Evolutionary conservation across 1,139 yeast species (phyloP).

Genomic region (Trichomonascaceae sp.): DNA sequence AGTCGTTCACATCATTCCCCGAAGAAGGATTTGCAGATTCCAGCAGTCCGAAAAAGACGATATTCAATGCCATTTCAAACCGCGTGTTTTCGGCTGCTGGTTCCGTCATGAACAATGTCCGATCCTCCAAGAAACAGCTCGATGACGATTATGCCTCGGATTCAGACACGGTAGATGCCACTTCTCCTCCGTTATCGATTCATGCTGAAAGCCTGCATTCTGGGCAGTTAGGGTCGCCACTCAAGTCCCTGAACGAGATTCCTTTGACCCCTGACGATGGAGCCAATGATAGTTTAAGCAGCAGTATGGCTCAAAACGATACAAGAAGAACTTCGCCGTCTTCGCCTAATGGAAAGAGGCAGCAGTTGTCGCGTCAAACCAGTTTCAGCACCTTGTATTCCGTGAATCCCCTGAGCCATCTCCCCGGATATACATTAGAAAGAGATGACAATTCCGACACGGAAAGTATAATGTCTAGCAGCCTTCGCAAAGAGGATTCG

Average conservation of each 20-base stretch:
- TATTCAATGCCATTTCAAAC: slow-evolving; percentile 23
- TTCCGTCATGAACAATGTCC: slow-evolving; percentile 24
- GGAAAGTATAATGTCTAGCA: slow-evolving; percentile 25
- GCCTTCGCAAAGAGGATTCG: slow-evolving; percentile 2
- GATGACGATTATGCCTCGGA: background rate
- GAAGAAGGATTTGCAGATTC: slow-evolving; percentile 23
- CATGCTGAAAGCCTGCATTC: background rate
- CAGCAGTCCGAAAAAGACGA: slow-evolving; percentile 18
- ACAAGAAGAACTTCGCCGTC: background rate
- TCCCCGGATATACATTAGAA: slow-evolving; percentile 26
- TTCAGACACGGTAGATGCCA: slow-evolving; percentile 1
- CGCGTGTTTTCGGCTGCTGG: slow-evolving; percentile 27
- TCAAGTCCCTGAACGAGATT: background rate
- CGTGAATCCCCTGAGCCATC: slow-evolving; percentile 22
- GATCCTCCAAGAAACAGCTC: slow-evolving; percentile 13
- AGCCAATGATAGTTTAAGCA: background rate
- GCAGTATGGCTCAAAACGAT: background rate
- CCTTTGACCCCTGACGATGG: background rate
- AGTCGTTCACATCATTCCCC: slow-evolving; percentile 25
- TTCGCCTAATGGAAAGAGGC: background rate
- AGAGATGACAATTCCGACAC: slow-evolving; percentile 28
- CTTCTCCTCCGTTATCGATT: background rate
- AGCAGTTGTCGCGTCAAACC: slow-evolving; percentile 21
- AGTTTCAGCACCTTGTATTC: slow-evolving; percentile 22
- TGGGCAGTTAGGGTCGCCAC: background rate